These are phyloP conservation scores for Boeremia lycopersici DNA, from an alignment of 2,329 filamentous ascomycete genomes.

Conservation along the genomic window DNA sequence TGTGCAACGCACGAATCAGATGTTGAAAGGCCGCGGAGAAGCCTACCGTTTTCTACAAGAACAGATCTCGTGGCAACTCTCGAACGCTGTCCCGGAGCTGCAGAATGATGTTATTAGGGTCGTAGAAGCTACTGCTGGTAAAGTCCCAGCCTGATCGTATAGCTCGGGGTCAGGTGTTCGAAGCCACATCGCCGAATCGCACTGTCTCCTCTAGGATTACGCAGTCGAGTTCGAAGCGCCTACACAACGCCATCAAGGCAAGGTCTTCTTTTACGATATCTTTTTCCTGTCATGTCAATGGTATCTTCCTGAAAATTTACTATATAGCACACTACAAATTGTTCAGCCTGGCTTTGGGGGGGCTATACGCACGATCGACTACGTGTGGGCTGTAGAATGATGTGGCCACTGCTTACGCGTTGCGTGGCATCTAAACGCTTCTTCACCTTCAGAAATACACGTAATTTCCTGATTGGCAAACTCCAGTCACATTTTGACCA, in stretches of 20 bases:
- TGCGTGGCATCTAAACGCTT: background rate
- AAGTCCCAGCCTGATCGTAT: constrained; percentile 24
- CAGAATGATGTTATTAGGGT: constrained; percentile 59
- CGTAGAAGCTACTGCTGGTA: constrained; percentile 54
- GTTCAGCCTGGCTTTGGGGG: too few relatives aligned
- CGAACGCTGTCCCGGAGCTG: constrained; percentile 63
- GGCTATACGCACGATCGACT: too few relatives aligned
- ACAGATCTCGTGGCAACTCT: constrained; percentile 64
- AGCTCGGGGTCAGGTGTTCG: background rate
- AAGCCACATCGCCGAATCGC: background rate
- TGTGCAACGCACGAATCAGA: constrained; percentile 66
- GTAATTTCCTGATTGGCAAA: too few relatives aligned
- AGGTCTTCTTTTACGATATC: background rate
- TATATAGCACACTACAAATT: too few relatives aligned
- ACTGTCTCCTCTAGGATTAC: background rate
- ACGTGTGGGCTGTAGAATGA: too few relatives aligned
- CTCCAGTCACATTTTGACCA: too few relatives aligned
- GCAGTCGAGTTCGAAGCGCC: background rate
- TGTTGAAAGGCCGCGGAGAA: constrained; percentile 65
- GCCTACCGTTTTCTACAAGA: constrained; percentile 65
- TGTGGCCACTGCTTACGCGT: too few relatives aligned
- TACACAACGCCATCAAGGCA: background rate
- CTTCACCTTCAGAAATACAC: background rate
- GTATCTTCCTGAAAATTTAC: background rate
- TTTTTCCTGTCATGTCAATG: background rate